A percentile compares a stretch with the other conserved stretches of the same genome.
Evolutionary conservation across 768 basidiomycete species (phyloP).

Genomic region (Rhodotorula paludigena): DNA sequence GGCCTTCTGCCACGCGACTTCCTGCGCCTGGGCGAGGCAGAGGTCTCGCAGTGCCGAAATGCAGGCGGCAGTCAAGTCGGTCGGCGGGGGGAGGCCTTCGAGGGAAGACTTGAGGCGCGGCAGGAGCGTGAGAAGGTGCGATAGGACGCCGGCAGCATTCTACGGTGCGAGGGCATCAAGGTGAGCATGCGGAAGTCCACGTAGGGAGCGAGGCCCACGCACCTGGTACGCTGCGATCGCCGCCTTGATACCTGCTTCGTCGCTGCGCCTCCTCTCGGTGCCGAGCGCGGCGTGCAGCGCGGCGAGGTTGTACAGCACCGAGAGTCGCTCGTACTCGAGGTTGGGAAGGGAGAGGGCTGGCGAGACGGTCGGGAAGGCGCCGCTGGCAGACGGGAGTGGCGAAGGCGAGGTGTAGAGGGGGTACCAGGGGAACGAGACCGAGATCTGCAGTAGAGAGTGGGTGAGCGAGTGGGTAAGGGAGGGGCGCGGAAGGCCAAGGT

Average conservation of each 20-base stretch:
- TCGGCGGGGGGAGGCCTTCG: conserved; percentile 54
- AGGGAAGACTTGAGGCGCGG: conserved; percentile 50
- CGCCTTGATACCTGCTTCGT: conserved; percentile 74
- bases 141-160: conserved; percentile 70
- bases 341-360: conserved; percentile 64
- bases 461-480: not conserved
- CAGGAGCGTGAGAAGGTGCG: conserved; percentile 57
- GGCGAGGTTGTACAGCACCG: conserved; percentile 77
- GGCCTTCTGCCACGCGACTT: conserved; percentile 92
- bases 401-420: conserved; percentile 32
- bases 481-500: conserved; percentile 45
- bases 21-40: conserved; percentile 90
- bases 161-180: conserved; percentile 43
- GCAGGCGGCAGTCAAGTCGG: conserved; percentile 64
- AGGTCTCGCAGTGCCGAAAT: conserved; percentile 64
- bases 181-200: too few relatives aligned
- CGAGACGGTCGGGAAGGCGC: conserved; percentile 59
- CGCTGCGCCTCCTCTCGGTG: conserved; percentile 62
- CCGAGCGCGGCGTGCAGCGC: conserved; percentile 80
- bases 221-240: conserved; percentile 64
- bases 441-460: conserved; percentile 41
- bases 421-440: conserved; percentile 43
- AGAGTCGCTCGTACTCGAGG: conserved; percentile 74
- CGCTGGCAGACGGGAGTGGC: conserved; percentile 56
- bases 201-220: not conserved